Base-by-base conservation (phyloP, 163 green algal species). In the Volvox carteri region DNA sequence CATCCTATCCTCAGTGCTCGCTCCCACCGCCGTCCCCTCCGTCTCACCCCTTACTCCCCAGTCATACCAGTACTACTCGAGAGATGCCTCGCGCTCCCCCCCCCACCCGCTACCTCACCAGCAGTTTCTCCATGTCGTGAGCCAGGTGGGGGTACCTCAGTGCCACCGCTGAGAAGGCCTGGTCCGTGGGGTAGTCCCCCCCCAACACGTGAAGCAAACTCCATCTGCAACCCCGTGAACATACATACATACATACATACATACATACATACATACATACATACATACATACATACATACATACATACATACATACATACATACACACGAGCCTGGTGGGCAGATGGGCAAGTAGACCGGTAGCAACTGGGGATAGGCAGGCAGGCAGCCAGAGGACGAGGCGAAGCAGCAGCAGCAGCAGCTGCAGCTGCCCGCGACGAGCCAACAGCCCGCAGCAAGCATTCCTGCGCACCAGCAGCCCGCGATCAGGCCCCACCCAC, bases 111-210 rank as follows among this genome's bases (percentile, higher is more conserved):
- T 21, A 7, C 52, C 77, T 74, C 35, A 85, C 77, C 77, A 85
- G 77, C 52, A 85, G 52, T 16, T 37, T 50, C 54, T 85, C 77
- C 77, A 85, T 85, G 52, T 85, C 77, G 6, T 50, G 54, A 23
- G 21, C 77, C 18, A 85, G 77, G 0, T 70, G 52, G 16, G 77
- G 77, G 33, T 73, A 30, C 18, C 37, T 50, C 35, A 60, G 6
- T 11, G 77, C 77, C 33, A 74, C 77, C 35, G 77, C 77, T 11
- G 77, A 60, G 18, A 73, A 85, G 33, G 52, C 52, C n/a, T n/a
- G 23, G 33, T 72, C 77, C 18, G 23, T 19, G n/a, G 77, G 77
- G 52, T 85, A 85, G 77, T 85, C 77, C 2, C 77, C 77, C 21
- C 50, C 77, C 50, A 85, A 52, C 54, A 73, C 77, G 18, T 85